phyloP scores from a whole-genome alignment of 2,329 filamentous ascomycete species.

The Epichloe uncinata region DNA sequence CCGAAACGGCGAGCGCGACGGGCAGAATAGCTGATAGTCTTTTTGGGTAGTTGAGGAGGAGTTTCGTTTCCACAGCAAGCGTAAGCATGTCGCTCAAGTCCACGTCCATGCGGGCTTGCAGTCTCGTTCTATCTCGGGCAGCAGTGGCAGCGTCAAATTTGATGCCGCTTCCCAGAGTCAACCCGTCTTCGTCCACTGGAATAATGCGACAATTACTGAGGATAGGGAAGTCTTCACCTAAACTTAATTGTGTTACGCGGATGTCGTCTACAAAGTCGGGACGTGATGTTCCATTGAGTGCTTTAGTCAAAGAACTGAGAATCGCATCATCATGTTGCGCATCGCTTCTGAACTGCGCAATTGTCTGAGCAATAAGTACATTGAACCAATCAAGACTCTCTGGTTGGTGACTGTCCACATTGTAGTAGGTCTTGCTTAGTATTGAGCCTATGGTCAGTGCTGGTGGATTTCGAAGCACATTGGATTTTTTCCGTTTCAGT shows the following conservation, averaged over 20 bases:
- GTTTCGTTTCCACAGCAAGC: conserved; percentile 82
- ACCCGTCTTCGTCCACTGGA: conserved; percentile 69
- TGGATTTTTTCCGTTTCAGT: conserved; percentile 55
- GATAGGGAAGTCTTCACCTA: conserved; percentile 96
- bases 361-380: conserved; percentile 88
- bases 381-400: conserved; percentile 99
- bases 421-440: conserved; percentile 94
- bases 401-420: conserved; percentile 86
- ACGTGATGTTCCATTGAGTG: conserved; percentile 74
- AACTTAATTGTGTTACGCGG: conserved; percentile 78
- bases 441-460: conserved; percentile 86
- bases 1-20: conserved; percentile 79
- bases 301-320: conserved; percentile 67
- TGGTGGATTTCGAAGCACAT: conserved; percentile 58
- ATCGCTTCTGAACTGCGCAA: conserved; percentile 87
- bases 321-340: conserved; percentile 88
- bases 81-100: conserved; percentile 95
- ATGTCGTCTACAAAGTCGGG: conserved; percentile 92
- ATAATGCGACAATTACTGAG: conserved; percentile 97
- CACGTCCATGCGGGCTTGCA: conserved; percentile 94
- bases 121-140: conserved; percentile 51
- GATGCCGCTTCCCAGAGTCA: conserved; percentile 37
- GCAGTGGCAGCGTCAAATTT: conserved; percentile 39
- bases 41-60: conserved; percentile 90
- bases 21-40: conserved; percentile 79